These are phyloP conservation scores for Mucor sp. DNA, from an alignment of 371 early-diverging fungal species.

Conservation along the genomic window DNA sequence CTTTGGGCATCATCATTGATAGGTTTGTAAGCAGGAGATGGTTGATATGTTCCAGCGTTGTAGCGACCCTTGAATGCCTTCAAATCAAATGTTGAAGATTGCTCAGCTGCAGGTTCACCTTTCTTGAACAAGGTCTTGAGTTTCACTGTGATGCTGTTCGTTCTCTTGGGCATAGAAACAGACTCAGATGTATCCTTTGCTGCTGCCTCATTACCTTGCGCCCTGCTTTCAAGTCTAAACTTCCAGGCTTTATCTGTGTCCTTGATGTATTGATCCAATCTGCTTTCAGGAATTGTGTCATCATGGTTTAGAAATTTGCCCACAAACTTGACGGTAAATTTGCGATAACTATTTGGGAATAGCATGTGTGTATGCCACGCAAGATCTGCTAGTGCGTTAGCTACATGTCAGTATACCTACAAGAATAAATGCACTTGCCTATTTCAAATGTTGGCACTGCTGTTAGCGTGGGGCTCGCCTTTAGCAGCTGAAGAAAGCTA, in stretches of 20 bases:
- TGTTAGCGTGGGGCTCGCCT: not conserved
- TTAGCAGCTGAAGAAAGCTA: not conserved
- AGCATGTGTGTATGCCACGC: slow-evolving; percentile 22
- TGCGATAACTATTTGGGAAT: slow-evolving; percentile 5
- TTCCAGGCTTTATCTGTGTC: not conserved
- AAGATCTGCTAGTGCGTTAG: slow-evolving; percentile 9
- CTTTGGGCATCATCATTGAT: not conserved
- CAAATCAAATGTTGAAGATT: not conserved
- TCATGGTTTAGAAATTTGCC: slow-evolving; percentile 9
- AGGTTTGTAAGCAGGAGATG: not conserved
- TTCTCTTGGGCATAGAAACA: not conserved
- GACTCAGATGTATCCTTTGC: not conserved
- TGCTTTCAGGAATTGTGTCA: slow-evolving; percentile 7
- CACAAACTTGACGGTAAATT: not conserved
- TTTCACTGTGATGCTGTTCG: not conserved
- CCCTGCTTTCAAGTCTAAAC: not conserved
- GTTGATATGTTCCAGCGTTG: not conserved
- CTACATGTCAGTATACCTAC: too few species aligned
- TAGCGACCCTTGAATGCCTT: not conserved
- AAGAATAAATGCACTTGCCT: not conserved
- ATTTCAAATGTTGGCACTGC: slow-evolving; percentile 8
- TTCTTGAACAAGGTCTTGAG: not conserved
- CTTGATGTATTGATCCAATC: not conserved
- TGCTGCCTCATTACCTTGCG: not conserved
- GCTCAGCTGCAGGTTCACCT: not conserved